Evolutionary conservation across 768 basidiomycete species (phyloP), one percentile per base, ranked within the genome.

Genomic region (Daedaleopsis sinensis): DNA sequence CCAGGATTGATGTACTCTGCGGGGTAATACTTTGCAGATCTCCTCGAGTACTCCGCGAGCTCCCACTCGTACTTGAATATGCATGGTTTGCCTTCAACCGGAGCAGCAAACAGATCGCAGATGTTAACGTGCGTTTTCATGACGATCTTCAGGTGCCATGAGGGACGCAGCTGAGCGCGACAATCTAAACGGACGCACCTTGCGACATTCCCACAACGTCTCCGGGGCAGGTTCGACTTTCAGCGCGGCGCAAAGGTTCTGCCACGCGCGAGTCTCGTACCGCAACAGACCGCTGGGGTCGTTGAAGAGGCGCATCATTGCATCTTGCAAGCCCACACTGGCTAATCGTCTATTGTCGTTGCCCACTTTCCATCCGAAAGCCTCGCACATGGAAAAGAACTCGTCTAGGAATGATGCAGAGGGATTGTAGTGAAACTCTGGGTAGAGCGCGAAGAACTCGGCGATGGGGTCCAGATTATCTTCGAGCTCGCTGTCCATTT

Each of bases 81-180:
- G 0, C 18, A 55, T 11, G 55, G 55, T 0, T 52, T 18, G 6
- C 66, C 59, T 1, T 61, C 61, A 18, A 51, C 51, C 1, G 35
- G 56, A 0, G 66, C 57, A 24, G 70, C 58, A n/a, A 75, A 46
- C 38, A 77, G 64, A 51, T 76, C 72, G 32, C 69, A 60, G 5
- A 75, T 68, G 46, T 77, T 74, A 42, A 77, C 68, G 12, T 71
- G 65, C 1, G 66, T 65, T 8, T 65, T 67, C n/a, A 24, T 19
- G 5, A 57, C 56, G 23, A 62, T 64, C 37, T 61, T 57, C 55
- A 16, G 6, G n/a, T 38, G 1, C 6, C 16, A 35, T 15, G 8
- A 7, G 32, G 1, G 13, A n/a, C 10, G 5, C 11, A 35, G 27
- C n/a, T 18, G 16, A 7, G 50, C 19, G 27, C 23, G 27, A 8